Conservation (phyloP, 2,329 filamentous ascomycete genomes). For the Fusarium citri region DNA sequence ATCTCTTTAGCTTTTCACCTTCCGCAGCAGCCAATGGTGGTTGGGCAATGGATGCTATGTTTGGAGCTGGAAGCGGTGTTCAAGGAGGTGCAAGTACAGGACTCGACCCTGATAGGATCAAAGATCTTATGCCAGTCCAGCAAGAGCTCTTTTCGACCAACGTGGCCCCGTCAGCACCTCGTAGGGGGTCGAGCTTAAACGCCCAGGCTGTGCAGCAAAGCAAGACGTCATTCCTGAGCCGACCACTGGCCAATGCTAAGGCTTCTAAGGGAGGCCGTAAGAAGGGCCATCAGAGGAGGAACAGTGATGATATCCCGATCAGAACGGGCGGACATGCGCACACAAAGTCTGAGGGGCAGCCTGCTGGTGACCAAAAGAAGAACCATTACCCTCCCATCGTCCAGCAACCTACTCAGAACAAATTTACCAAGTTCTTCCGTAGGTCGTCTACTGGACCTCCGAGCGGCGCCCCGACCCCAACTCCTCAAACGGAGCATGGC, state of each 20-base stretch:
- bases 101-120: slow-evolving; percentile 56
- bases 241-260: slow-evolving; percentile 32
- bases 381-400: slow-evolving; percentile 64
- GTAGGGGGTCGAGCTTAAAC: slow-evolving; percentile 65
- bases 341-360: slow-evolving; percentile 42
- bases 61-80: slow-evolving; percentile 49
- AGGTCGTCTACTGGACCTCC: slow-evolving; percentile 58
- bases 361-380: slow-evolving; percentile 50
- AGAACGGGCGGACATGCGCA: slow-evolving; percentile 42
- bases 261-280: slow-evolving; percentile 36
- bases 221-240: slow-evolving; percentile 30
- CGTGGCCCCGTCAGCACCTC: slow-evolving; percentile 60
- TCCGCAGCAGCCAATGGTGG: slow-evolving; percentile 50
- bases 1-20: slow-evolving; percentile 65
- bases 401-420: slow-evolving; percentile 57
- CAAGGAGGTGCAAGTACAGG: slow-evolving; percentile 42
- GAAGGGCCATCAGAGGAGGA: slow-evolving; percentile 37
- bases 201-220: slow-evolving; percentile 55
- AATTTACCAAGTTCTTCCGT: slow-evolving; percentile 64
- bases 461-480: slow-evolving; percentile 19
- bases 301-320: slow-evolving; percentile 50
- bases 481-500: slow-evolving; percentile 19
- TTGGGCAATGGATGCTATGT: slow-evolving; percentile 63
- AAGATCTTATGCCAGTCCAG: slow-evolving; percentile 59
- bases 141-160: slow-evolving; percentile 54